Percentiles rank a stretch among this genome's conserved stretches.
phyloP scores from a whole-genome alignment of 345 rosid genomes.

The Eucalyptus decipiens region DNA sequence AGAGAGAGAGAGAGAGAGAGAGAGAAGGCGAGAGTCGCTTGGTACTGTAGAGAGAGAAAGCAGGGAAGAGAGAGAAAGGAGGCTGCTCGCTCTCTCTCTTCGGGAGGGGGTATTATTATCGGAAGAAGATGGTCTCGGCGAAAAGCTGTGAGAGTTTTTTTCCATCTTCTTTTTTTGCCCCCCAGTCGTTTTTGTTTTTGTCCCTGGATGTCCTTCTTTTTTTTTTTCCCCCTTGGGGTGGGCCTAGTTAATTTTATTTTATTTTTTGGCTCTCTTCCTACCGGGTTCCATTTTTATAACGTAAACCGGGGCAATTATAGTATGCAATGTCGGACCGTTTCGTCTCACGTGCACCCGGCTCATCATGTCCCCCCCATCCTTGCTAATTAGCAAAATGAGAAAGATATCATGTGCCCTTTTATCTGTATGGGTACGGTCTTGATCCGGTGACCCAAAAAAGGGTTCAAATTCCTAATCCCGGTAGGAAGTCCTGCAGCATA shows the following conservation, averaged over 20 bases:
- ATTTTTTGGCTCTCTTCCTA: no score
- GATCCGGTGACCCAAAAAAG: background rate
- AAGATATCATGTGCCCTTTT: background rate
- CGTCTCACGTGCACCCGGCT: background rate
- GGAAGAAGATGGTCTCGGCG: background rate
- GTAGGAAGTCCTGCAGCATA: fast-evolving
- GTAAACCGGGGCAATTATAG: background rate
- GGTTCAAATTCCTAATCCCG: background rate
- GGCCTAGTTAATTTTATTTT: background rate
- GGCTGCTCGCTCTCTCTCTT: background rate
- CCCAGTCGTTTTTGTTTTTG: background rate
- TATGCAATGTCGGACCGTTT: background rate
- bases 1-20: background rate
- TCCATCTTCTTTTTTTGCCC: background rate
- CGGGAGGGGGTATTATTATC: background rate
- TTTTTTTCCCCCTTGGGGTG: no score
- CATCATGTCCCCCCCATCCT: background rate
- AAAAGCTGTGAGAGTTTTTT: background rate
- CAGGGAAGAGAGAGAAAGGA: background rate
- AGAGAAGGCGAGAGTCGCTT: background rate
- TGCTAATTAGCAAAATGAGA: background rate
- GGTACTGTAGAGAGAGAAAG: background rate
- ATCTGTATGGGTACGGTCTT: background rate
- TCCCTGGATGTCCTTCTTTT: background rate
- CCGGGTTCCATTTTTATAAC: background rate